phyloP scores from a whole-genome alignment of 139 green algal genomes.

The Nannochloris sp. region DNA sequence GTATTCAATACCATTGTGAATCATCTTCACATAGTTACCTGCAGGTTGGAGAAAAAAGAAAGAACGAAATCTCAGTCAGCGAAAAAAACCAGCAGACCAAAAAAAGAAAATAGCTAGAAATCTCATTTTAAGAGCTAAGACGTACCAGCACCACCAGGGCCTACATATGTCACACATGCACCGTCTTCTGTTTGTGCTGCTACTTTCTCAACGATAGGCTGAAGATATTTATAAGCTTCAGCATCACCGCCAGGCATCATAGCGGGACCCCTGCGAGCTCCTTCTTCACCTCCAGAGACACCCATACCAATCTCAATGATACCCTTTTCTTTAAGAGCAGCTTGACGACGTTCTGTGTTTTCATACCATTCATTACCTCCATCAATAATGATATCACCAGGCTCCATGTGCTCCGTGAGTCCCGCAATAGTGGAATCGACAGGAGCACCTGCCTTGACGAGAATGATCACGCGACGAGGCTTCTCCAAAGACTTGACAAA shows the following conservation, averaged over 20 bases:
- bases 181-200: slow-evolving; percentile 93
- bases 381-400: slow-evolving; percentile 97
- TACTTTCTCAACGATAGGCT: slow-evolving; percentile 88
- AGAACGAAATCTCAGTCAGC: neutral
- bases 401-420: slow-evolving; percentile 83
- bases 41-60: neutral
- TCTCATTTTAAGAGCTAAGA: neutral
- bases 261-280: slow-evolving; percentile 85
- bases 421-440: slow-evolving; percentile 91
- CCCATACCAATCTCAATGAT: slow-evolving; percentile 97
- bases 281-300: slow-evolving; percentile 96
- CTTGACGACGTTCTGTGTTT: slow-evolving; percentile 91
- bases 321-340: slow-evolving; percentile 68
- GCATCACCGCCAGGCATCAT: slow-evolving; percentile 95
- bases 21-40: slow-evolving; percentile 99
- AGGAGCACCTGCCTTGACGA: slow-evolving; percentile 92
- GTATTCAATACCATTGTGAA: slow-evolving; percentile 99
- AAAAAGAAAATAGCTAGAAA: no score
- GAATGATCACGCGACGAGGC: slow-evolving; percentile 92
- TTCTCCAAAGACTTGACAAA: slow-evolving; percentile 91
- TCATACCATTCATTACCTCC: slow-evolving; percentile 98
- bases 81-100: no score
- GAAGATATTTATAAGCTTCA: slow-evolving; percentile 80
- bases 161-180: slow-evolving; percentile 83
- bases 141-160: slow-evolving; percentile 40